Conservation (phyloP, 2,329 filamentous ascomycete species). For the Stemphylium lycopersici region DNA sequence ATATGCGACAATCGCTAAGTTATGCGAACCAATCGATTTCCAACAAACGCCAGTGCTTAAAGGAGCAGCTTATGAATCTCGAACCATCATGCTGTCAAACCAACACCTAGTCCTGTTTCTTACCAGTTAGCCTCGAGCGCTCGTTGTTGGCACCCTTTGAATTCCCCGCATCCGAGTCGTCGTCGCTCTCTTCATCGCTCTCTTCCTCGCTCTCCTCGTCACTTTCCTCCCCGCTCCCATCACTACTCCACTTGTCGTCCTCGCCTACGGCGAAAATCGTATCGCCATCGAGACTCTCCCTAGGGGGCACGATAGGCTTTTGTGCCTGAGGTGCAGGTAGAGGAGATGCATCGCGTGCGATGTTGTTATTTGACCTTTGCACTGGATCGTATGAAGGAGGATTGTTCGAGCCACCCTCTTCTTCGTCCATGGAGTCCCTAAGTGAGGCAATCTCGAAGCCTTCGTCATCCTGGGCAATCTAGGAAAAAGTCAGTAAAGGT, state of each 20-base stretch:
- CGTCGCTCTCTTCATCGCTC: slow-evolving; percentile 1
- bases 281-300: slow-evolving; percentile 79
- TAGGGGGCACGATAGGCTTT: slow-evolving; percentile 56
- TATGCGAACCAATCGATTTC: slow-evolving; percentile 5
- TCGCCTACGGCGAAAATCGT: slow-evolving; percentile 93
- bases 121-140: slow-evolving; percentile 40
- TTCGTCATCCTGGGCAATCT: slow-evolving; percentile 96
- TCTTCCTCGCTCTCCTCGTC: slow-evolving; percentile 13
- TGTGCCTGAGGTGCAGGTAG: slow-evolving; percentile 61
- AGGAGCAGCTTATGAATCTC: slow-evolving; percentile 5
- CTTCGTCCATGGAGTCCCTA: slow-evolving; percentile 73
- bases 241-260: slow-evolving; percentile 85
- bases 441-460: slow-evolving; percentile 97
- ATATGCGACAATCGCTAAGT: slow-evolving; percentile 10
- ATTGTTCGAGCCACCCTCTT: slow-evolving; percentile 55
- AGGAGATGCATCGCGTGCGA: slow-evolving; percentile 51
- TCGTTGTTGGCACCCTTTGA: slow-evolving; percentile 47
- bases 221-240: slow-evolving; percentile 36
- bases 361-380: slow-evolving; percentile 32
- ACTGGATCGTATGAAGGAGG: slow-evolving; percentile 51
- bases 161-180: slow-evolving; percentile 19
- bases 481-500: slow-evolving; percentile 37
- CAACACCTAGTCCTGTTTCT: slow-evolving; percentile 40
- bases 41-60: slow-evolving; percentile 17
- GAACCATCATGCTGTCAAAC: not conserved